Percentiles rank a stretch among this genome's conserved stretches.
phyloP scores from a whole-genome alignment of 306 rosid genomes.

The Vicia villosa region DNA sequence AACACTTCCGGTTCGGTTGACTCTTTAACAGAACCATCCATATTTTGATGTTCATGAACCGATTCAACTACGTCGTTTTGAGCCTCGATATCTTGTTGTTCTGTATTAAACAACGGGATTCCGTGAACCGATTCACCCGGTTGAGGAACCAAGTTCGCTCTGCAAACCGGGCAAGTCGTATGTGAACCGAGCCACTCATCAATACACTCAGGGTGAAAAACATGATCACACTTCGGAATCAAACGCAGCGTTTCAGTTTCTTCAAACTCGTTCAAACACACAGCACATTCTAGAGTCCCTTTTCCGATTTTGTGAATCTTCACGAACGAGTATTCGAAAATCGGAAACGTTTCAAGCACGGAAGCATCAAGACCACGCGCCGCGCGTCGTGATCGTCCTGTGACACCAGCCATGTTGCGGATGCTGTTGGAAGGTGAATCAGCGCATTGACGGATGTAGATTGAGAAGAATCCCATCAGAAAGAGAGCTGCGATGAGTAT shows the following conservation, averaged over 20 bases:
- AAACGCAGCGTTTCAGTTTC: constrained; percentile 85
- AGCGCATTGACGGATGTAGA: constrained; percentile 83
- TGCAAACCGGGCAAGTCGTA: constrained; percentile 90
- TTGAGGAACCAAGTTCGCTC: constrained; percentile 68
- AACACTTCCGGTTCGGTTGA: constrained; percentile 33
- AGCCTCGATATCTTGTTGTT: constrained; percentile 47
- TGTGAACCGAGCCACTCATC: constrained; percentile 82
- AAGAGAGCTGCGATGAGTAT: constrained; percentile 81
- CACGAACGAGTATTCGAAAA: constrained; percentile 61
- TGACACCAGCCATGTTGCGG: constrained; percentile 21
- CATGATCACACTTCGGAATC: constrained; percentile 93
- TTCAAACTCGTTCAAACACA: constrained; percentile 81
- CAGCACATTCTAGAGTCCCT: constrained; percentile 84
- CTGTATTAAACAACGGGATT: background rate
- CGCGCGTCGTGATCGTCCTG: constrained; percentile 51
- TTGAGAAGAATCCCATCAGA: constrained; percentile 81
- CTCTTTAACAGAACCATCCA: background rate
- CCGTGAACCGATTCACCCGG: constrained; percentile 45
- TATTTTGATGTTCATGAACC: background rate
- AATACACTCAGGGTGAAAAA: constrained; percentile 87
- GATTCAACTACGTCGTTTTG: constrained; percentile 42
- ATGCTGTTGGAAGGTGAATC: constrained; percentile 40
- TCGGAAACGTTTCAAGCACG: constrained; percentile 67
- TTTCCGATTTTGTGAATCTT: constrained; percentile 73
- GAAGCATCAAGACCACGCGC: constrained; percentile 64